Base-by-base conservation (phyloP, 1,284 basidiomycete species). In the Chalciporus sp. region DNA sequence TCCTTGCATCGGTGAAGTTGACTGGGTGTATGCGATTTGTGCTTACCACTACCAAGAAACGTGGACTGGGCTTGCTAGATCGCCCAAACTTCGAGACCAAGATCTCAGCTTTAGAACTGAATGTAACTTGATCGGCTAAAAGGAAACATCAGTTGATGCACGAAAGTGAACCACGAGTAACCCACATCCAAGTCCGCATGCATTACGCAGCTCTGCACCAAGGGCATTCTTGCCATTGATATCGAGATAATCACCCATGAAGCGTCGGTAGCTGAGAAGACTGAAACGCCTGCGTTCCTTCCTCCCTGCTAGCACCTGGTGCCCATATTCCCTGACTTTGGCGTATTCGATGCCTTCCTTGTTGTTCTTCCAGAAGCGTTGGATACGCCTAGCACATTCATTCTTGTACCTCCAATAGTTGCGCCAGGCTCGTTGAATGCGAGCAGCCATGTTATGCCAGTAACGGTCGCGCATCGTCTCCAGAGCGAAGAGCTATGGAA, bases 401-500 rank as follows among this genome's bases (percentile, higher is more conserved):
- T 95, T 84, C 74, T 94, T 94, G 76, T 97, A 94, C 19, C 96
- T 85, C 79, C 96, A 83, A 70, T 96, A 98, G 69, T 97, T 96
- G 57, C 96, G 83, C 85, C 89, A 99, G 5, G 95, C 95, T 37
- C 96, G 88, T 74, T 99, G 97, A 51, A 99, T 99, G 47, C 96
- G 89, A 40, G 77, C 86, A 0, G 96, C 96, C 96, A 99, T 99
- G 70, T 98, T 98, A 74, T 99, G 97, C 97, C 97, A 99, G 75
- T 99, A 99, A 54, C 92, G 86, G 70, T 99, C 97, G 51, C 96
- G 88, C 94, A 99, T 98, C 19, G 94, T 95, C 76, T 99, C 96
- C 51, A 99, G 79, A 19, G 96, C 97, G 72, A 99, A 99, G 20
- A 99, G 84, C 92, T 95, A 60, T 0, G 48, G 55, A 14, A 47